Evolutionary conservation across 148 eudicot species (phyloP).

Genomic region (Fallopia convolvulus): DNA sequence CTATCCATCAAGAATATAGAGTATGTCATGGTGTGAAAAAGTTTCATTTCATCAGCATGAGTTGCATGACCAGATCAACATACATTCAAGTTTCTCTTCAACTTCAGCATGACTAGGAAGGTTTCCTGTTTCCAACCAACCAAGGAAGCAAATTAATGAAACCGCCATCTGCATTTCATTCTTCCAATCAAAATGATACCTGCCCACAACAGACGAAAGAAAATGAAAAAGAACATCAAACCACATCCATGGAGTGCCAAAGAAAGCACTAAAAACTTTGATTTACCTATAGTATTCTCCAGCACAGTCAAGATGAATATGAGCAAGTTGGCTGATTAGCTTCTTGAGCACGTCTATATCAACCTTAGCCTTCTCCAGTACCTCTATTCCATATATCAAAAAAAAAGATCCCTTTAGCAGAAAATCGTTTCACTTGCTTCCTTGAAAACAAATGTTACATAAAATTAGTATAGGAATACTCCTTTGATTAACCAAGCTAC

Average conservation of each 20-base stretch:
- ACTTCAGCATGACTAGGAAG: constrained; percentile 12
- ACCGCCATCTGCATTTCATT: constrained; percentile 16
- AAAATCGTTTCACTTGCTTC: not conserved
- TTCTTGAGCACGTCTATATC: constrained; percentile 12
- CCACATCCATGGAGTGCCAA: not conserved
- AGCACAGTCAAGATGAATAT: constrained; percentile 13
- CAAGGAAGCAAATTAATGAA: constrained; percentile 13
- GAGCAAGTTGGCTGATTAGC: constrained; percentile 14
- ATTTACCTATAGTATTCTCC: constrained; percentile 19
- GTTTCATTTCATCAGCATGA: not conserved
- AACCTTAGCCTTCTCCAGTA: constrained; percentile 10
- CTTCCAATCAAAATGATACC: constrained; percentile 18
- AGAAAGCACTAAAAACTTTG: not conserved
- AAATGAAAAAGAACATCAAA: not conserved
- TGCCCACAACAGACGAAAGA: not conserved
- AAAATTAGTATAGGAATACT: not conserved
- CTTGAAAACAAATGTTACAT: not conserved
- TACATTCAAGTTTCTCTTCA: constrained; percentile 18
- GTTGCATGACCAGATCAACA: not conserved
- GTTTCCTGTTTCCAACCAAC: constrained; percentile 13
- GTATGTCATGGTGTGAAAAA: not conserved
- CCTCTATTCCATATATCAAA: constrained; percentile 9
- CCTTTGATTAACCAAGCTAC: not conserved
- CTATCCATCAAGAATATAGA: not conserved
- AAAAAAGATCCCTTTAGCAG: not conserved